Evolutionary conservation across 1,284 basidiomycete species (phyloP).

Genomic region (Exobasidium rhododendri): DNA sequence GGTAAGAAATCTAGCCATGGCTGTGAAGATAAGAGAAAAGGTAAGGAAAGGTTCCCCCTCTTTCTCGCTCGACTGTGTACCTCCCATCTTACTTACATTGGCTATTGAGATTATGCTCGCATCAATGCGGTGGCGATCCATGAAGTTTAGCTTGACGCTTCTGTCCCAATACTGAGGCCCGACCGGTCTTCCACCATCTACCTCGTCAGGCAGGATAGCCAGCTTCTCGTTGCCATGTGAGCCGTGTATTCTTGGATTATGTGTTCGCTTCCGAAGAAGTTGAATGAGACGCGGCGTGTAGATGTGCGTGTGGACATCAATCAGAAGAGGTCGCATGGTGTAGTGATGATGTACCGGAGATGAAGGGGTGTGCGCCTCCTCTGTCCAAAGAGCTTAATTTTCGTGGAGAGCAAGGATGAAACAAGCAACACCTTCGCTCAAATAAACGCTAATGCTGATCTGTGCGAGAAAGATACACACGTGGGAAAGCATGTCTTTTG

Average conservation of each 20-base stretch:
- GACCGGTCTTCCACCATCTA: conserved; percentile 67
- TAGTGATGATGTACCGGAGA: neutral
- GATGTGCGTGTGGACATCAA: conserved; percentile 69
- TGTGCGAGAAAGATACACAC: neutral
- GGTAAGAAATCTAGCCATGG: conserved; percentile 82
- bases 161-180: conserved; percentile 75
- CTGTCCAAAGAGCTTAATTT: no score
- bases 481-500: neutral
- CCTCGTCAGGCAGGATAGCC: conserved; percentile 65
- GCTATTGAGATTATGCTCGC: conserved; percentile 60
- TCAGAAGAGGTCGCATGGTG: conserved; percentile 10
- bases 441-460: no score
- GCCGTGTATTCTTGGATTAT: conserved; percentile 22
- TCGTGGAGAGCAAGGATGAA: no score
- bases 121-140: conserved; percentile 72
- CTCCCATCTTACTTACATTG: conserved; percentile 60
- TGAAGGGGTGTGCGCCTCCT: no score
- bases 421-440: no score
- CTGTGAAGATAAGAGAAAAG: neutral
- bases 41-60: no score
- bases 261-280: conserved; percentile 17
- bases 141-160: conserved; percentile 71
- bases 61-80: no score
- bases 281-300: conserved; percentile 64
- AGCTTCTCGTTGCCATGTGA: conserved; percentile 59